Evolutionary conservation across 2,329 filamentous ascomycete genomes (phyloP).

Genomic region (Aspergillus viridinutans): DNA sequence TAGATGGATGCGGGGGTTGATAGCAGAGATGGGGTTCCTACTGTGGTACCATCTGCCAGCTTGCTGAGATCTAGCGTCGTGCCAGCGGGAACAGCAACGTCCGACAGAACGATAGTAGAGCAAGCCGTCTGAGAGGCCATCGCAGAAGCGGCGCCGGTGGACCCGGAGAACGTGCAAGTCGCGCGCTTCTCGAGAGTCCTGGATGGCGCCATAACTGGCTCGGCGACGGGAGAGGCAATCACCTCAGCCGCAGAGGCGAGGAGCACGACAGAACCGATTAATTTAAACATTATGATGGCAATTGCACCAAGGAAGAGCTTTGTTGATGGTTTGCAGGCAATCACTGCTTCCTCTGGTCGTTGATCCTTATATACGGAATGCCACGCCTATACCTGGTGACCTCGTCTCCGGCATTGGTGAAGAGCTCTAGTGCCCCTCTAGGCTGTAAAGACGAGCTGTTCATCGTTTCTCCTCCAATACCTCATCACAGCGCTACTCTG

Average conservation of each 20-base stretch:
- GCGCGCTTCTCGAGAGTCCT: conserved; percentile 6
- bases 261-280: neutral
- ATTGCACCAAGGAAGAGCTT: neutral
- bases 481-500: neutral
- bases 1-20: too few species aligned
- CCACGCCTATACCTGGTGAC: neutral
- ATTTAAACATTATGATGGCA: neutral
- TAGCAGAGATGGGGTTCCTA: conserved; percentile 5
- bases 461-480: neutral
- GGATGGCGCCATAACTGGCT: neutral
- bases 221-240: neutral
- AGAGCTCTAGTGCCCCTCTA: neutral
- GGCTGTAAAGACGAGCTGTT: too few species aligned
- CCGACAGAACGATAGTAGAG: conserved; percentile 35
- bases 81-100: conserved; percentile 34
- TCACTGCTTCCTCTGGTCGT: neutral
- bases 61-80: conserved; percentile 35
- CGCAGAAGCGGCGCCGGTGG: conserved; percentile 15
- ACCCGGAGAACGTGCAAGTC: conserved; percentile 27
- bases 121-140: conserved; percentile 29
- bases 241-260: neutral
- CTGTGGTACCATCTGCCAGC: conserved; percentile 30
- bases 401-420: neutral
- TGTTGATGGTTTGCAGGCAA: neutral
- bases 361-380: neutral